Conservation (phyloP, 345 rosid genomes). For the Hypericum perforatum region DNA sequence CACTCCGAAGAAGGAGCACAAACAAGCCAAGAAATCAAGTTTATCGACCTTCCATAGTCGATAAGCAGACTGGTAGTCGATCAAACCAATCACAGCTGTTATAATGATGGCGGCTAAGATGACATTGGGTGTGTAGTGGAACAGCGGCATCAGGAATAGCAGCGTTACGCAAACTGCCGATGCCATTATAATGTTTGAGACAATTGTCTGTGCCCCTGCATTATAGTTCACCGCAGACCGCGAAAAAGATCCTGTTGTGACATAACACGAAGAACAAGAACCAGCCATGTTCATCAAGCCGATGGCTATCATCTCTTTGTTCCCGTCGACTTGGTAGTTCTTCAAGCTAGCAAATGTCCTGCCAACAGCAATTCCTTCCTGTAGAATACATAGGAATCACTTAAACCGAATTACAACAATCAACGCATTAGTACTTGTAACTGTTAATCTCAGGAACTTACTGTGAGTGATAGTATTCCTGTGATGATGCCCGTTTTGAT, state of each 20-base stretch:
- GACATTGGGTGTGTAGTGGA: conserved; percentile 3
- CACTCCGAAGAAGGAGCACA: conserved; percentile 4
- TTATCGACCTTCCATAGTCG: conserved; percentile 3
- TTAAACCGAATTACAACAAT: not conserved
- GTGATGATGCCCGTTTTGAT: conserved; percentile 82
- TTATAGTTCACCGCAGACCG: conserved; percentile 4
- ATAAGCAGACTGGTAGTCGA: not conserved
- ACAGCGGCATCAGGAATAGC: conserved; percentile 4
- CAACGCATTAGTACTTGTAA: not conserved
- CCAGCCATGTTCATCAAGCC: conserved; percentile 98
- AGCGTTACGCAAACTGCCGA: not conserved
- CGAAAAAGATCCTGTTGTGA: conserved; percentile 25
- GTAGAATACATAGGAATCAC: conserved; percentile 1
- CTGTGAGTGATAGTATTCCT: conserved; percentile 83
- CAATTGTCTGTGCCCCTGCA: conserved; percentile 1
- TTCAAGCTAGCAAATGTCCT: conserved; percentile 83
- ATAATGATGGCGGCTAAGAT: conserved; percentile 3
- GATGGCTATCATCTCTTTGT: conserved; percentile 98
- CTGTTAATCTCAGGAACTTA: conserved; percentile 25
- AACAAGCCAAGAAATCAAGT: conserved; percentile 1
- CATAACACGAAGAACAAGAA: conserved; percentile 85
- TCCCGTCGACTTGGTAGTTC: conserved; percentile 90
- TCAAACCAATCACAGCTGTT: not conserved
- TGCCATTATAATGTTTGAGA: conserved; percentile 3
- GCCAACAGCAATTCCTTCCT: conserved; percentile 99